Evolutionary conservation across 2,329 filamentous ascomycete genomes (phyloP).

Genomic region (Aspergillus sp.): DNA sequence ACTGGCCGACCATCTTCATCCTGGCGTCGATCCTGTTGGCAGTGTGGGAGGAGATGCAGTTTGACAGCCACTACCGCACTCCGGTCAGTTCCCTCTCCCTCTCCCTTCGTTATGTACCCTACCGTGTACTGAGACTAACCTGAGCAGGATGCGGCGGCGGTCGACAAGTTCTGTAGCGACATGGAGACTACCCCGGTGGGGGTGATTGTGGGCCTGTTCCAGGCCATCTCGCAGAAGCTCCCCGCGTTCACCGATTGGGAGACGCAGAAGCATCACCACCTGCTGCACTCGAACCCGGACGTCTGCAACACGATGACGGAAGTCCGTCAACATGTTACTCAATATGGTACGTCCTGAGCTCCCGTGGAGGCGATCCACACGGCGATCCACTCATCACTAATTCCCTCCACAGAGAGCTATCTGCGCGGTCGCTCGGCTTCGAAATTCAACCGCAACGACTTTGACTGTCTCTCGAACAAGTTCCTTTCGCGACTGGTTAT

Average conservation of each 20-base stretch:
- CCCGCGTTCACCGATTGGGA: conserved; percentile 94
- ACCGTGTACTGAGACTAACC: conserved; percentile 10
- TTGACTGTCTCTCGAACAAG: conserved; percentile 95
- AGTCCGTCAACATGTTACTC: conserved; percentile 85
- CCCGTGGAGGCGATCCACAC: too few species aligned
- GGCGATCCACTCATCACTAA: conserved; percentile 48
- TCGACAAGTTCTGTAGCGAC: conserved; percentile 92
- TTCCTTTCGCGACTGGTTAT: conserved; percentile 96
- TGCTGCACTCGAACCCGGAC: conserved; percentile 85
- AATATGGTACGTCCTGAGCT: conserved; percentile 87
- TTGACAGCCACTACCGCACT: conserved; percentile 94
- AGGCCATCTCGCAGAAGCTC: conserved; percentile 95
- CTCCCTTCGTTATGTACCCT: too few species aligned
- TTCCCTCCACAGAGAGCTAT: conserved; percentile 70
- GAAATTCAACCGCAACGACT: conserved; percentile 87
- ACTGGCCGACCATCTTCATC: conserved; percentile 99
- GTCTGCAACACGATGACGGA: conserved; percentile 97
- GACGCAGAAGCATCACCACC: conserved; percentile 81
- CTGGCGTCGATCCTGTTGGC: conserved; percentile 87
- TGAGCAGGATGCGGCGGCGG: conserved; percentile 66
- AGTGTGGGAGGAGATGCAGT: conserved; percentile 99
- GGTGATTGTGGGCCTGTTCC: conserved; percentile 94
- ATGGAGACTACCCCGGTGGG: conserved; percentile 97
- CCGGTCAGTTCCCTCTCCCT: conserved; percentile 54
- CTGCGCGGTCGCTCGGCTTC: conserved; percentile 74